These are phyloP conservation scores for Vigna reflexopilosa DNA, from an alignment of 306 rosid species.

Conservation along the genomic window DNA sequence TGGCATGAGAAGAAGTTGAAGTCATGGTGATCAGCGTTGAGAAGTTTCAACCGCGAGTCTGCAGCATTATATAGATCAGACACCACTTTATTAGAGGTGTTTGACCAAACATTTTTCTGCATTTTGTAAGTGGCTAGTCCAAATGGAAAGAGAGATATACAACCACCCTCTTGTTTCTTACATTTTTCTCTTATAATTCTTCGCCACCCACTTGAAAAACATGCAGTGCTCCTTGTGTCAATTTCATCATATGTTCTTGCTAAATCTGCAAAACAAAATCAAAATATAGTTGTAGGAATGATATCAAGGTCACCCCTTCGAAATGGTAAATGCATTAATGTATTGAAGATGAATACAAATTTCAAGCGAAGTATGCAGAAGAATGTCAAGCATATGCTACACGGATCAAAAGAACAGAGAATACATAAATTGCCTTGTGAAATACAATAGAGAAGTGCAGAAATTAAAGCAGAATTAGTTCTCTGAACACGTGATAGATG, in stretches of 20 bases:
- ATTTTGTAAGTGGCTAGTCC: conserved; percentile 71
- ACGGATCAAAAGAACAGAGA: no score
- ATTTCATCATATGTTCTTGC: conserved; percentile 18
- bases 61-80: conserved; percentile 56
- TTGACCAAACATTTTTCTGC: conserved; percentile 65
- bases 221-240: neutral
- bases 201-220: conserved; percentile 22
- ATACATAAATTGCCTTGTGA: no score
- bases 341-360: no score
- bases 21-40: conserved; percentile 64
- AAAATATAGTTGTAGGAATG: neutral
- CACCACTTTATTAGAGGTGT: conserved; percentile 41
- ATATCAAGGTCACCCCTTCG: no score
- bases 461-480: neutral
- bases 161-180: conserved; percentile 17
- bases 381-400: no score
- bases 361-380: no score
- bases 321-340: no score
- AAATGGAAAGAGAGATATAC: conserved; percentile 59
- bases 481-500: neutral
- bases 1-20: conserved; percentile 63
- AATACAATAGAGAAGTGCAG: neutral
- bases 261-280: conserved; percentile 47
- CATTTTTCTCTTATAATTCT: conserved; percentile 11
- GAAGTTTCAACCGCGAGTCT: conserved; percentile 82